Base-by-base conservation (phyloP, 2,329 filamentous ascomycete species). In the Arthrobotrys sphaeroides region DNA sequence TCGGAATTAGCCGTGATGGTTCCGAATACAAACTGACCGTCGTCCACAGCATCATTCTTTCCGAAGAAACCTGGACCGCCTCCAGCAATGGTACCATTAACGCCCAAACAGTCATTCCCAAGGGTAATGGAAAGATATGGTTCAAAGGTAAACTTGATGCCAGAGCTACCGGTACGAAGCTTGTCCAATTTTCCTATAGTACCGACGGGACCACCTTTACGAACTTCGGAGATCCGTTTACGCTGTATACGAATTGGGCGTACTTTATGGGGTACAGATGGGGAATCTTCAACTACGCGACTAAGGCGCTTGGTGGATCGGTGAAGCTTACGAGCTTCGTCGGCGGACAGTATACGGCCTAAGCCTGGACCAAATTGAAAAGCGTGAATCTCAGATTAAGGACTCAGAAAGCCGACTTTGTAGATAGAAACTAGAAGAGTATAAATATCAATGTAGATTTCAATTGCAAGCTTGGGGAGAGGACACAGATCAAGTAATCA, bases 271-370 rank as follows among this genome's bases (percentile, higher is more conserved):
- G 84, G 0, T 86, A 86, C 70, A 81, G 85, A 0, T 86, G 81
- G 77, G 85, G 83, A 0, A 84, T 86, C 13, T 86, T 87, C 77
- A 86, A 86, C 77, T 85, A 82, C 80, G 85, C 84, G 0, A 86
- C 85, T 2, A 81, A 81, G 40, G 79, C 78, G 0, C 77, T 85
- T 3, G 85, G 85, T 0, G 85, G 85, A 2, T 80, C 79, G 5
- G 79, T 82, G 12, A 57, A 51, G 33, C 77, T 81, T 22, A 47
- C 60, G 5, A 53, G 61, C 61, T 65, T 65, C 31, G 61, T 65
- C 16, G 61, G 61, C 2, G 61, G 61, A 6, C 40, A 70, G 40
- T 77, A 68, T 55, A 57, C 55, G 18, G 16, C 45, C 16, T 64
- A 40, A 28, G 5, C 18, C 13, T 47, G n/a, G 3, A n/a, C 22